Conservation (phyloP, 768 basidiomycete species). For the Rhodotorula toruloides region DNA sequence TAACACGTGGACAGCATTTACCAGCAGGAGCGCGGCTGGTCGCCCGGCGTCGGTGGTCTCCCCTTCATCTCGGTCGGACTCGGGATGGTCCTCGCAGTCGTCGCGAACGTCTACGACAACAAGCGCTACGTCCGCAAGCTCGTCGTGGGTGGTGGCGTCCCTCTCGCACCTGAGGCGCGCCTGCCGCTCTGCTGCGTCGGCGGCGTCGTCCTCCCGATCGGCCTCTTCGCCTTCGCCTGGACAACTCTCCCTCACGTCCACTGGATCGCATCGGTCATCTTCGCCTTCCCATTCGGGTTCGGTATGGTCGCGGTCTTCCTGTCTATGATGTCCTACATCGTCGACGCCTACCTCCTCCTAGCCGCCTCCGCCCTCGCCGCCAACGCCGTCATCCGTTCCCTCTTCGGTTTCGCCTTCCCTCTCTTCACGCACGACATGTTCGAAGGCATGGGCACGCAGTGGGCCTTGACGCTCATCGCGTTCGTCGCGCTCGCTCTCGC, state of each 20-base stretch:
- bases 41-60: slow-evolving; percentile 48
- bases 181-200: slow-evolving; percentile 48
- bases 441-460: slow-evolving; percentile 38
- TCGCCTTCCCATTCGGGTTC: slow-evolving; percentile 60
- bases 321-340: slow-evolving; percentile 8
- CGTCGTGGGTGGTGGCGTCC: slow-evolving; percentile 43
- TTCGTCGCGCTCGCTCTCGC: slow-evolving; percentile 35
- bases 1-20: too few relatives aligned
- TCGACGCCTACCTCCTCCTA: slow-evolving; percentile 38
- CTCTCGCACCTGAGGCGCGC: slow-evolving; percentile 49
- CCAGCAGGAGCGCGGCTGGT: slow-evolving; percentile 48
- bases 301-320: slow-evolving; percentile 61
- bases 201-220: slow-evolving; percentile 46
- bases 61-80: slow-evolving; percentile 44
- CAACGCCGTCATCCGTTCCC: slow-evolving; percentile 43
- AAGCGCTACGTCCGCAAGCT: slow-evolving; percentile 46
- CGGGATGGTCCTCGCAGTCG: slow-evolving; percentile 33
- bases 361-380: slow-evolving; percentile 43
- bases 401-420: slow-evolving; percentile 16
- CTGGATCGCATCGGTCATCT: slow-evolving; percentile 65
- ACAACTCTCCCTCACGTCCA: slow-evolving; percentile 47
- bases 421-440: slow-evolving; percentile 39
- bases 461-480: slow-evolving; percentile 39
- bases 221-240: slow-evolving; percentile 40
- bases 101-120: slow-evolving; percentile 44